These are phyloP conservation scores for Ogataea degrootiae DNA, from an alignment of 805 yeast species.

Conservation along the genomic window DNA sequence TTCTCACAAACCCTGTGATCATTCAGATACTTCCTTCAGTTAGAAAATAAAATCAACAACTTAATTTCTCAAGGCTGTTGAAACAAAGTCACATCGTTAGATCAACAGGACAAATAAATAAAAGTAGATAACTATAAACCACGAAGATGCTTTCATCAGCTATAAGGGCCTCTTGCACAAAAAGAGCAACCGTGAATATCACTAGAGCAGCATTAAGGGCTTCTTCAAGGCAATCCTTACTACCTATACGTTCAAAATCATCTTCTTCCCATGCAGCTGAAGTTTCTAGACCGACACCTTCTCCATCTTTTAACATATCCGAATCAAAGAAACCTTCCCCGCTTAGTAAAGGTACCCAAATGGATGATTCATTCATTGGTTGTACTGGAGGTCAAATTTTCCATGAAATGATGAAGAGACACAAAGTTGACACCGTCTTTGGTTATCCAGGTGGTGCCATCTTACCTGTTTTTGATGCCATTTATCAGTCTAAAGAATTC, in stretches of 20 bases:
- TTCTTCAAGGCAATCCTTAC: not conserved
- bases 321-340: slow-evolving; percentile 17
- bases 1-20: too few species aligned
- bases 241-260: slow-evolving; percentile 16
- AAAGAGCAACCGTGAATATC: slow-evolving; percentile 1
- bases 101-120: slow-evolving; percentile 16
- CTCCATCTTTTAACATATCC: slow-evolving; percentile 46
- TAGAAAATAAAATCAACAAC: too few species aligned
- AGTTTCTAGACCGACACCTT: slow-evolving; percentile 33
- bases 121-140: not conserved
- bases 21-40: too few species aligned
- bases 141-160: slow-evolving; percentile 4
- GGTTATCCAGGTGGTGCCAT: slow-evolving; percentile 99
- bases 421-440: slow-evolving; percentile 90
- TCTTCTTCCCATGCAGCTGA: slow-evolving; percentile 15
- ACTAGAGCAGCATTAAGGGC: slow-evolving; percentile 1
- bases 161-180: slow-evolving; percentile 7
- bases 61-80: too few species aligned
- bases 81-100: not conserved
- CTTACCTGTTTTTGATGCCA: slow-evolving; percentile 95
- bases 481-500: slow-evolving; percentile 84
- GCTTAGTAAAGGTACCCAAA: slow-evolving; percentile 17
- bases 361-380: slow-evolving; percentile 90
- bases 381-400: slow-evolving; percentile 98
- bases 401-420: slow-evolving; percentile 98